Percentiles rank a stretch among this genome's conserved stretches.
These are phyloP conservation scores for Blastobotrys indianensis DNA, from an alignment of 1,139 yeast species.

Conservation along the genomic window DNA sequence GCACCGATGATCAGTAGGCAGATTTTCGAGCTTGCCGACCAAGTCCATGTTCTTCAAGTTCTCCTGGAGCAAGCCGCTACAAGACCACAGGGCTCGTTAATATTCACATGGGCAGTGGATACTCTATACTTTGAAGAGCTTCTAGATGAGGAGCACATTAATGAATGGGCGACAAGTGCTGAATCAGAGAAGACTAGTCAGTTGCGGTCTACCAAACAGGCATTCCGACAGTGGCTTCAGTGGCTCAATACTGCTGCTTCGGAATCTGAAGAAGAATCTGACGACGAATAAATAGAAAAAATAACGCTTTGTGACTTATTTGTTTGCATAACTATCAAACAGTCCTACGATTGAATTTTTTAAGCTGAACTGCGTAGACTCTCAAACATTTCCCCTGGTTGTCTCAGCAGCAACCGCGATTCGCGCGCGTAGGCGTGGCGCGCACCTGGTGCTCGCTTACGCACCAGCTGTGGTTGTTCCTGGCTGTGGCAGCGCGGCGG, in stretches of 20 bases:
- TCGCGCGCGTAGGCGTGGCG: too few relatives aligned
- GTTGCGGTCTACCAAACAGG: conserved; percentile 38
- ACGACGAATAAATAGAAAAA: conserved; percentile 5
- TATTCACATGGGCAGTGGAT: conserved; percentile 59
- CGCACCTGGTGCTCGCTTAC: too few relatives aligned
- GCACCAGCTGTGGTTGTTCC: too few relatives aligned
- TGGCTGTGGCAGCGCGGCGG: too few relatives aligned
- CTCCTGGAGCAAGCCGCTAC: conserved; percentile 47
- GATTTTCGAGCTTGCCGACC: conserved; percentile 74
- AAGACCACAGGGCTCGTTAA: conserved; percentile 40
- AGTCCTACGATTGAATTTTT: too few relatives aligned
- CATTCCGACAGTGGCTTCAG: conserved; percentile 78
- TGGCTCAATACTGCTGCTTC: conserved; percentile 82
- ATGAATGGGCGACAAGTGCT: conserved; percentile 65
- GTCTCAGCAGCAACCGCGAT: too few relatives aligned
- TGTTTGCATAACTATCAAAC: too few relatives aligned
- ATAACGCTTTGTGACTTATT: too few relatives aligned
- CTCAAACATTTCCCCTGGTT: too few relatives aligned
- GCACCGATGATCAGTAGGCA: conserved; percentile 44
- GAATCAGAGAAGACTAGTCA: conserved; percentile 31
- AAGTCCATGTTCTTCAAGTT: conserved; percentile 61
- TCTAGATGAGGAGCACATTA: conserved; percentile 71
- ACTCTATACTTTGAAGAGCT: conserved; percentile 75
- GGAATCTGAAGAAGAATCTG: conserved; percentile 44
- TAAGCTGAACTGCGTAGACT: too few relatives aligned